A percentile compares a stretch with the other conserved stretches of the same genome.
Conservation (phyloP, 2,329 filamentous ascomycete species). For the Fusarium domesticum region DNA sequence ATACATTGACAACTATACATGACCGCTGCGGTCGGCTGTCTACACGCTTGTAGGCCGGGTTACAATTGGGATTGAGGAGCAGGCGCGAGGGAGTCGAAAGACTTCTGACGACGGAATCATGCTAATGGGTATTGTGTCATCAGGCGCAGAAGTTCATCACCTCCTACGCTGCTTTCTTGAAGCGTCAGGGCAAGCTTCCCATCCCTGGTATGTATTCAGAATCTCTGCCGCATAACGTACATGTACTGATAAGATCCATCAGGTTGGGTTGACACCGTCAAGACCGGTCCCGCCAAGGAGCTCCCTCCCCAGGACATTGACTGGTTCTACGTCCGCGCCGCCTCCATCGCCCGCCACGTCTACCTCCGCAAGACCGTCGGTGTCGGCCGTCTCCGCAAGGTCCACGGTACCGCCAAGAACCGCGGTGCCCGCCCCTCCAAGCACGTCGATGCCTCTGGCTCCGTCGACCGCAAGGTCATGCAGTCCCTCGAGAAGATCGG, state of each 20-base stretch:
- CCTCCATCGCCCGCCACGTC: conserved; percentile 94
- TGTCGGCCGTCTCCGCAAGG: conserved; percentile 95
- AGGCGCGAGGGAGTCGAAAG: conserved; percentile 71
- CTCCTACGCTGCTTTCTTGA: conserved; percentile 84
- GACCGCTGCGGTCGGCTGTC: conserved; percentile 21
- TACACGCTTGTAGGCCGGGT: conserved; percentile 17
- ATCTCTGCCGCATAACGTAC: not conserved
- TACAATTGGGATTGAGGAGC: conserved; percentile 47
- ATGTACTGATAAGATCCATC: conserved; percentile 8
- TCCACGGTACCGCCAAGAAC: conserved; percentile 96
- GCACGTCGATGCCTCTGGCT: conserved; percentile 93
- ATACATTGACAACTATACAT: conserved; percentile 4
- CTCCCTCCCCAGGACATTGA: conserved; percentile 97
- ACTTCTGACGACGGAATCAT: conserved; percentile 71
- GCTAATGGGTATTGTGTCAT: conserved; percentile 57
- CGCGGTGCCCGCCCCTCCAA: conserved; percentile 85
- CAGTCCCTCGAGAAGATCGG: conserved; percentile 99
- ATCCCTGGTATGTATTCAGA: conserved; percentile 68
- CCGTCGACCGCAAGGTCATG: conserved; percentile 95
- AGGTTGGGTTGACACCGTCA: conserved; percentile 99
- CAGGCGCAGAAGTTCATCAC: conserved; percentile 88
- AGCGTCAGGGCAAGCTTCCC: conserved; percentile 89
- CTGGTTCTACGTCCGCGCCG: conserved; percentile 92
- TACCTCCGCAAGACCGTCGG: conserved; percentile 99
- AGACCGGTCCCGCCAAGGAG: conserved; percentile 95